Conservation (phyloP, 179 eudicot species). For the Camellia oleifera region DNA sequence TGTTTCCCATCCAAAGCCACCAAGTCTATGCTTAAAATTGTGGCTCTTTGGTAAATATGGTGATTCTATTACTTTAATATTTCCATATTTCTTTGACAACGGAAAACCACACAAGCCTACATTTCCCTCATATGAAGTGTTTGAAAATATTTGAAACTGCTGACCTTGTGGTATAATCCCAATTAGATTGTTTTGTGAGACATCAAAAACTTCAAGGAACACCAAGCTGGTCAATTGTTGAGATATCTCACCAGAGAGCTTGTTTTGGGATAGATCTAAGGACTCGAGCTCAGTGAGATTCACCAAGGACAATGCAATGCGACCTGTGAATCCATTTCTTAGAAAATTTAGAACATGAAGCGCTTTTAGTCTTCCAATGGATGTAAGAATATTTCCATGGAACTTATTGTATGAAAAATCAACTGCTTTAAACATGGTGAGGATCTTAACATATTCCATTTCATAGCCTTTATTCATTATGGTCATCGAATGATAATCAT, state of each 20-base stretch:
- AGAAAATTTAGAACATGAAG: constrained; percentile 7
- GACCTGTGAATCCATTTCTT: constrained; percentile 11
- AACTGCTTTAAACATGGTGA: neutral
- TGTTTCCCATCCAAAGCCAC: constrained; percentile 14
- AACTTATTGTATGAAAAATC: constrained; percentile 16
- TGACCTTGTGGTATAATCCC: no score
- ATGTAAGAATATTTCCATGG: constrained; percentile 6
- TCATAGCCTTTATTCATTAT: neutral
- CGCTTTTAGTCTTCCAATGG: constrained; percentile 10
- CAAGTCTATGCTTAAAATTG: neutral
- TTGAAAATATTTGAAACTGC: no score
- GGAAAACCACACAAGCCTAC: no score
- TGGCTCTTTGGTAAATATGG: neutral
- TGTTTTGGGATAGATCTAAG: no score
- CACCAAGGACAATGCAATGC: constrained; percentile 1
- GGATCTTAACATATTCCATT: neutral
- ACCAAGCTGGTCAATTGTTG: no score
- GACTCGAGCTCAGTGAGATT: neutral
- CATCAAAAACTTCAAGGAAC: no score
- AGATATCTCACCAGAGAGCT: no score
- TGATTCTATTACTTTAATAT: neutral
- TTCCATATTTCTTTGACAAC: no score
- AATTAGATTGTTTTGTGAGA: no score
- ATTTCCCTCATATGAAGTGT: no score
- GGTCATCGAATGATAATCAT: constrained; percentile 1